Percentiles rank a stretch among this genome's conserved stretches.
phyloP scores from a whole-genome alignment of 2,329 filamentous ascomycete species.

The Onygenales sp. region DNA sequence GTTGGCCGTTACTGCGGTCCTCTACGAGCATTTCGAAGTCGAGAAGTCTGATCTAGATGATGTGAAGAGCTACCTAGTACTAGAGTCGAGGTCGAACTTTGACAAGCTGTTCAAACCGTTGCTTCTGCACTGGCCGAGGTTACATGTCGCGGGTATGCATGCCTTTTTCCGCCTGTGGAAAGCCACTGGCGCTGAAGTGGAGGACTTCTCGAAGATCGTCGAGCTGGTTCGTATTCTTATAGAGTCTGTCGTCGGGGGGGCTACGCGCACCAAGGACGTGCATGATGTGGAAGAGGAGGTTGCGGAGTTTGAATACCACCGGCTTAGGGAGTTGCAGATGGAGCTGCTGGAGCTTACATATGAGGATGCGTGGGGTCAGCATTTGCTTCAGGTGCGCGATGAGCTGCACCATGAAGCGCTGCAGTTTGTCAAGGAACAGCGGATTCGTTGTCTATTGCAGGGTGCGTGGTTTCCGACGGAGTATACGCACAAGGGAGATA shows the following conservation, averaged over 20 bases:
- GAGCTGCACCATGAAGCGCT: conserved; percentile 84
- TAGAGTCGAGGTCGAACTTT: conserved; percentile 68
- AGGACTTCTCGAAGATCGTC: conserved; percentile 87
- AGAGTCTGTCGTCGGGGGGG: conserved; percentile 78
- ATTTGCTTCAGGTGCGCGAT: conserved; percentile 81
- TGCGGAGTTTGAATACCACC: conserved; percentile 67
- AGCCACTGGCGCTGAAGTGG: conserved; percentile 68
- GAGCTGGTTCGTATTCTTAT: conserved; percentile 84
- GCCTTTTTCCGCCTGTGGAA: conserved; percentile 93
- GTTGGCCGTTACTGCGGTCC: conserved; percentile 71
- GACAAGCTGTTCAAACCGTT: conserved; percentile 81
- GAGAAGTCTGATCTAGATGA: conserved; percentile 76
- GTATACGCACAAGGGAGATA: conserved; percentile 38
- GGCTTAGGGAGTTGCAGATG: conserved; percentile 83
- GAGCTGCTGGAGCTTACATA: conserved; percentile 82
- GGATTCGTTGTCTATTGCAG: conserved; percentile 77
- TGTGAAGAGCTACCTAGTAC: conserved; percentile 60
- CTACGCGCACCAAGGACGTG: conserved; percentile 71
- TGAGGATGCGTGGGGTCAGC: conserved; percentile 87
- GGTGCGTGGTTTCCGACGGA: conserved; percentile 73
- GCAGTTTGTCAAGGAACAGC: conserved; percentile 95
- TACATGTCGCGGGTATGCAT: conserved; percentile 77
- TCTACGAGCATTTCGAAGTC: conserved; percentile 94
- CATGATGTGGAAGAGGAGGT: conserved; percentile 84
- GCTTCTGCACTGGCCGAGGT: conserved; percentile 81